Evolutionary conservation across 805 yeast genomes (phyloP), one percentile per base, ranked within the genome.

Genomic region (Yamadazyma akitaensis): DNA sequence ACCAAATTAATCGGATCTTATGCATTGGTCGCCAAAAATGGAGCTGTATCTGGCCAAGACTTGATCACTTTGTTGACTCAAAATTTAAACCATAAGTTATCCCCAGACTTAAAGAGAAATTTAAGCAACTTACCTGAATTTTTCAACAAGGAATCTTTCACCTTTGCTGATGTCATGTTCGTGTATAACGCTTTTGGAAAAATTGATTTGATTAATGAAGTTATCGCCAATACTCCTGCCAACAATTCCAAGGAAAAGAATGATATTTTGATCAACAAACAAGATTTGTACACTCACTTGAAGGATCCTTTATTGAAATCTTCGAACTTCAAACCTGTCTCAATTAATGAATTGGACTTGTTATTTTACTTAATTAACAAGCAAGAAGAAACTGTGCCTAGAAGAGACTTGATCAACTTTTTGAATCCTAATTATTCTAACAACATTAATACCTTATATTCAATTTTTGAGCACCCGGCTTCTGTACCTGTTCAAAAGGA

Each of bases 401-500:
- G 77, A 55, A 65, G 63, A 51, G 75, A 70, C 44, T 61, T 72
- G 54, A 68, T 72, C 49, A 64, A 71, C 10, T 63, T 63, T 46
- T 79, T 86, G 55, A 82, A 92, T 42, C 88, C 92, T 52, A 69
- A 67, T 56, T 70, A 64, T 54, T 54, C 59, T 48, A 69, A 68
- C 54, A 71, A 71, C 52, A 51, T 59, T 36, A 59, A 60, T 16
- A 59, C 68, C n/a, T 60, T 68, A 48, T 57, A 59, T 43, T 54
- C 71, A 32, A 67, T 70, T 37, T 72, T 68, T 53, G 74, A 68
- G 33, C 75, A 72, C 46, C 73, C 75, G 1, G 67, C 72, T 26
- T 59, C 72, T n/a, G 61, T 61, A 39, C 74, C 72, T 25, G 13
- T 47, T n/a, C 42, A 44, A 17, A 49, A 51, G 5, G 76, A 72